phyloP scores from a whole-genome alignment of 495 filamentous ascomycete species.

The Penicillium bovifimosum region DNA sequence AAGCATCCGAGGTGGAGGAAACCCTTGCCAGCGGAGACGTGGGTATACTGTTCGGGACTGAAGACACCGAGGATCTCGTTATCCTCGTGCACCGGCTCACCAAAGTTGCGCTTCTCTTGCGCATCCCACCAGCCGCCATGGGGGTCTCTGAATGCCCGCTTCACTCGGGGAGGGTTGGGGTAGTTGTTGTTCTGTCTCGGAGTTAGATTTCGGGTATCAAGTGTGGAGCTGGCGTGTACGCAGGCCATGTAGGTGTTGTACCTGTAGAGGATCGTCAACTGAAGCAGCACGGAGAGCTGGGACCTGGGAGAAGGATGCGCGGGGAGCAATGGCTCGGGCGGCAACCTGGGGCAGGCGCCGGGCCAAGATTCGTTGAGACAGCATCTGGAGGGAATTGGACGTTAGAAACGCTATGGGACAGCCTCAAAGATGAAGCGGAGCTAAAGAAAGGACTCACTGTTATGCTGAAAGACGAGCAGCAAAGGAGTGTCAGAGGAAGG shows the following conservation, averaged over 20 bases:
- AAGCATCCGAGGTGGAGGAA: slow-evolving; percentile 70
- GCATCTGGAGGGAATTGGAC: slow-evolving; percentile 48
- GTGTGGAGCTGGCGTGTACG: background rate
- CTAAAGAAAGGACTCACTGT: slow-evolving; percentile 21
- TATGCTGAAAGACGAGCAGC: slow-evolving; percentile 24
- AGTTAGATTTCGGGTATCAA: slow-evolving; percentile 7
- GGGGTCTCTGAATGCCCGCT: slow-evolving; percentile 86
- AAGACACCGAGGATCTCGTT: slow-evolving; percentile 93
- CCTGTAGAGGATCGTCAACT: slow-evolving; percentile 72
- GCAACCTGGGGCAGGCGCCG: slow-evolving; percentile 43
- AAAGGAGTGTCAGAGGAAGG: slow-evolving; percentile 23
- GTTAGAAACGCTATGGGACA: slow-evolving; percentile 9
- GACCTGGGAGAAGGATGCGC: slow-evolving; percentile 48
- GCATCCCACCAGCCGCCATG: slow-evolving; percentile 96
- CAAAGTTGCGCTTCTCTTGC: slow-evolving; percentile 92
- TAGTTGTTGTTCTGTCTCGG: slow-evolving; percentile 81
- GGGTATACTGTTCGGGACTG: slow-evolving; percentile 82
- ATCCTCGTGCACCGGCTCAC: slow-evolving; percentile 94
- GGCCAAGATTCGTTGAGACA: slow-evolving; percentile 55
- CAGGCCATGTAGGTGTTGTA: slow-evolving; percentile 30
- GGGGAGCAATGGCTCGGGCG: slow-evolving; percentile 46
- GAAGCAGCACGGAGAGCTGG: slow-evolving; percentile 50
- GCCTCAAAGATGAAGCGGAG: background rate
- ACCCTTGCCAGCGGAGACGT: slow-evolving; percentile 67
- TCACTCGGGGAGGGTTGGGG: slow-evolving; percentile 75